These are phyloP conservation scores for Fusarium sarcochroum DNA, from an alignment of 2,329 filamentous ascomycete genomes.

Conservation along the genomic window DNA sequence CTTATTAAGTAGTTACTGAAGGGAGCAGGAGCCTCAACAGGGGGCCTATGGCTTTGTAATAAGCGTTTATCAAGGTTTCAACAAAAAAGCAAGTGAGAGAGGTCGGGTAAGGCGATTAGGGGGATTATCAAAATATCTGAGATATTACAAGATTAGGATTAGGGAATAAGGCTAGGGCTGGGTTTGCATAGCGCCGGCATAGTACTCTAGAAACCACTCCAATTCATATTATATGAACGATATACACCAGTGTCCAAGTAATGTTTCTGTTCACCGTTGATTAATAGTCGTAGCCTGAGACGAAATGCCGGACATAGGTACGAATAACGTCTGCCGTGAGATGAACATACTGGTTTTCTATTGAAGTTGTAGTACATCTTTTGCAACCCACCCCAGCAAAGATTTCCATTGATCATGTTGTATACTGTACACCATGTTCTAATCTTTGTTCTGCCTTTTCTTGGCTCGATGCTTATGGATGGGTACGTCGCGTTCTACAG, in stretches of 20 bases:
- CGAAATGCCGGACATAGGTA: too few relatives aligned
- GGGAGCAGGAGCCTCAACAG: conserved; percentile 33
- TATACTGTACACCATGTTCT: neutral
- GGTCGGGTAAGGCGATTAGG: conserved; percentile 9
- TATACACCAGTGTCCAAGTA: neutral
- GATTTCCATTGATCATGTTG: neutral
- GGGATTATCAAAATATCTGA: conserved; percentile 30
- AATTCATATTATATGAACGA: conserved; percentile 44
- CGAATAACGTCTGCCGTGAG: neutral
- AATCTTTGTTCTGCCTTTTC: neutral
- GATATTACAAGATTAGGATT: conserved; percentile 16
- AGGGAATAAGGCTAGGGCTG: conserved; percentile 7
- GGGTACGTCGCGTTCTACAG: neutral
- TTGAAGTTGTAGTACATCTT: too few relatives aligned
- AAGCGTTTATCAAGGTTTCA: conserved; percentile 33
- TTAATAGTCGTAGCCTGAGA: too few relatives aligned
- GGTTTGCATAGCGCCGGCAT: conserved; percentile 15
- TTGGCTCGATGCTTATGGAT: neutral
- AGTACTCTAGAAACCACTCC: conserved; percentile 43
- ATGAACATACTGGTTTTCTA: neutral
- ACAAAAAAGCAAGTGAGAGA: conserved; percentile 24
- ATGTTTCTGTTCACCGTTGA: too few relatives aligned
- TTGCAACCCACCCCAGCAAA: neutral
- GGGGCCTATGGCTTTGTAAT: conserved; percentile 32
- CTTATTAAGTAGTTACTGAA: conserved; percentile 26